Conservation (phyloP, 768 basidiomycete species). For the Fomitopsis serialis region DNA sequence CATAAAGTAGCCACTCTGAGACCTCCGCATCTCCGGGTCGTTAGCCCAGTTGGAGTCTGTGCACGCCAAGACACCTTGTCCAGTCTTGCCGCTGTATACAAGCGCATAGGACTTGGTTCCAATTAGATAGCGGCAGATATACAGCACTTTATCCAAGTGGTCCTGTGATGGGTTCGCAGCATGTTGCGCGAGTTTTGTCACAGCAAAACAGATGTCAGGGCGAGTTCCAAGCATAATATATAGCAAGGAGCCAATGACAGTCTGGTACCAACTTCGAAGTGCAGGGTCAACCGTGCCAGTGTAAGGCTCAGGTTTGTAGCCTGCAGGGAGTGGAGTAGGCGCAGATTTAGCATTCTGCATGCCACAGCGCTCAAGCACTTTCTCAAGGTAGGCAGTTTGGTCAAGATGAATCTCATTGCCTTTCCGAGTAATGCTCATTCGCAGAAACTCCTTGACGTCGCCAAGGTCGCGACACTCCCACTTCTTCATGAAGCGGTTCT, state of each 20-base stretch:
- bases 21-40: background rate
- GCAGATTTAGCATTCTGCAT: slow-evolving; percentile 11
- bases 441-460: slow-evolving; percentile 13
- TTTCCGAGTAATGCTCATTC: slow-evolving; percentile 14
- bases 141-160: background rate
- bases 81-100: background rate
- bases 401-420: slow-evolving; percentile 3
- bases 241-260: slow-evolving; percentile 5
- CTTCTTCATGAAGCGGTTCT: slow-evolving; percentile 5
- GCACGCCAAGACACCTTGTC: background rate
- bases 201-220: slow-evolving; percentile 35
- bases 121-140: slow-evolving; percentile 1
- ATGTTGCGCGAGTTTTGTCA: slow-evolving; percentile 28
- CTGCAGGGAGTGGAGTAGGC: slow-evolving; percentile 5
- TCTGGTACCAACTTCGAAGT: background rate
- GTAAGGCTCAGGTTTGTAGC: slow-evolving; percentile 3
- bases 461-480: slow-evolving; percentile 14
- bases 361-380: background rate
- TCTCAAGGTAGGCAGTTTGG: slow-evolving; percentile 8
- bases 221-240: slow-evolving; percentile 21
- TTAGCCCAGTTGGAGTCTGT: slow-evolving; percentile 5
- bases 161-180: slow-evolving; percentile 22
- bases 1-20: slow-evolving; percentile 2
- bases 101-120: slow-evolving; percentile 2
- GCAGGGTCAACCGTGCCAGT: background rate